Percentiles rank a stretch among this genome's conserved stretches.
These are phyloP conservation scores for Lepidium didymum DNA, from an alignment of 345 rosid genomes.

Conservation along the genomic window DNA sequence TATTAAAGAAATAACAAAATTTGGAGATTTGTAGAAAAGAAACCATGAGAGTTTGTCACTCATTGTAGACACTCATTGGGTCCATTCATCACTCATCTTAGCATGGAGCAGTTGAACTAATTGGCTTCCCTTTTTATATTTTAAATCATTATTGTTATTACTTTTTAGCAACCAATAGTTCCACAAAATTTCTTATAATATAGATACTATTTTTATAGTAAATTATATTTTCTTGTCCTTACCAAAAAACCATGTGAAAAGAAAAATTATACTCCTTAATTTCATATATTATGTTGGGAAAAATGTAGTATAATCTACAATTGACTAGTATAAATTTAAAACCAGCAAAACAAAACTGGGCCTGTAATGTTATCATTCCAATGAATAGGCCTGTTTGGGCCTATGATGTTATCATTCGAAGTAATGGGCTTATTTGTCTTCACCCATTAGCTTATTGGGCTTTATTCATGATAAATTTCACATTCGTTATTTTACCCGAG, in stretches of 20 bases:
- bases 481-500: not conserved
- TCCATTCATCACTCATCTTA: conserved; percentile 2
- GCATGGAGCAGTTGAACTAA: conserved; percentile 26
- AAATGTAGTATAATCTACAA: too few species aligned
- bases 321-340: too few species aligned
- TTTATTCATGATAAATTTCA: not conserved
- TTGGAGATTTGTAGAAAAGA: not conserved
- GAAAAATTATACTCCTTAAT: too few species aligned
- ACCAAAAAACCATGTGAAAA: not conserved
- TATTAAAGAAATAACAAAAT: not conserved
- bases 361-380: too few species aligned
- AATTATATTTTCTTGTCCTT: not conserved
- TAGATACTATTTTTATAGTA: not conserved
- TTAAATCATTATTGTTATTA: not conserved
- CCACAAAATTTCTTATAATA: not conserved
- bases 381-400: not conserved
- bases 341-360: too few species aligned
- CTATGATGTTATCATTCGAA: not conserved
- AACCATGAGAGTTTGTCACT: not conserved
- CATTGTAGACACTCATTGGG: not conserved
- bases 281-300: too few species aligned
- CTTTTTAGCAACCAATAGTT: not conserved
- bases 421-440: not conserved
- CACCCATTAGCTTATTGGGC: conserved; percentile 5
- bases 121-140: not conserved